Percentiles rank a stretch among this genome's conserved stretches.
Conservation (phyloP, 805 yeast species). For the Wickerhamomyces silvicola region DNA sequence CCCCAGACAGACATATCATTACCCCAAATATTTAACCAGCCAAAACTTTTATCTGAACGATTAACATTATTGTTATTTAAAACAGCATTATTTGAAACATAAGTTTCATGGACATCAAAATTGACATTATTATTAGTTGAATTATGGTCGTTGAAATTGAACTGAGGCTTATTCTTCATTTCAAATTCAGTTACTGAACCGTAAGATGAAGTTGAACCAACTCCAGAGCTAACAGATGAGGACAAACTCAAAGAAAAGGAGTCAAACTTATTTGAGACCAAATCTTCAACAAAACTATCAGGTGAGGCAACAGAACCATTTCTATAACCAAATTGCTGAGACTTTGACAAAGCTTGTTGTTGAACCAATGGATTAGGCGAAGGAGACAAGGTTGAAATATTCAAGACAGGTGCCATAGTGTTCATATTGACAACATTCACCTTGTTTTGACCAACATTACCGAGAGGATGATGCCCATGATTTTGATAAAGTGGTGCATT, state of each 20-base stretch:
- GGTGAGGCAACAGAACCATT: slow-evolving; percentile 15
- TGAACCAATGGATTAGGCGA: no score
- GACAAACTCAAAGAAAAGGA: slow-evolving; percentile 10
- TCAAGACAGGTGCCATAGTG: no score
- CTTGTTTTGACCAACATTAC: no score
- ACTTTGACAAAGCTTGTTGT: slow-evolving; percentile 1
- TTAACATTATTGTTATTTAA: not conserved
- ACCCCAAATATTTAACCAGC: slow-evolving; percentile 26
- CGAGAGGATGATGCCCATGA: no score
- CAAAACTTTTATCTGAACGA: slow-evolving; percentile 11
- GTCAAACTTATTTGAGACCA: slow-evolving; percentile 3
- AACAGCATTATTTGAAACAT: not conserved
- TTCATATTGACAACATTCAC: no score
- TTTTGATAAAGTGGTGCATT: no score
- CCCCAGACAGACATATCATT: slow-evolving; percentile 26
- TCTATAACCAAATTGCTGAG: not conserved
- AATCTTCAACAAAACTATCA: slow-evolving; percentile 16
- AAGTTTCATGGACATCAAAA: slow-evolving; percentile 3
- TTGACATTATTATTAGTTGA: slow-evolving; percentile 3
- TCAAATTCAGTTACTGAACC: no score
- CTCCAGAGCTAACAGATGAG: slow-evolving; percentile 18
- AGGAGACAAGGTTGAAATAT: no score
- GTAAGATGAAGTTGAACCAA: slow-evolving; percentile 1
- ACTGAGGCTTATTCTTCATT: not conserved
- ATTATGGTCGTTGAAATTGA: not conserved